phyloP scores from a whole-genome alignment of 108 stramenopile genomes.

The Cyclotella atomus region DNA sequence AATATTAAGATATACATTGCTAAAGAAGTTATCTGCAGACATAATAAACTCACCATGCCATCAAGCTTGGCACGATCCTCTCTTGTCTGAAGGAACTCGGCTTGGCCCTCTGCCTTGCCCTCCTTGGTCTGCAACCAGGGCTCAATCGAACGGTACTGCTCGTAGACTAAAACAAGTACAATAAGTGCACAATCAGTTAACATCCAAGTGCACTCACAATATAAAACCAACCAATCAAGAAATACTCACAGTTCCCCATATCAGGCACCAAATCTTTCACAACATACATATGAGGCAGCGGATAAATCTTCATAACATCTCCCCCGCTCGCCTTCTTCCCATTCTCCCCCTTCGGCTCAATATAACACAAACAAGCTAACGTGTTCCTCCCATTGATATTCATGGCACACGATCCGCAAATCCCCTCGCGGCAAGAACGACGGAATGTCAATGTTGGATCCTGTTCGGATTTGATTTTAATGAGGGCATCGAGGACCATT shows the following conservation, averaged over 20 bases:
- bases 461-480: too few species aligned
- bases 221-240: neutral
- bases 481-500: too few species aligned
- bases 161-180: slow-evolving; percentile 84
- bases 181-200: neutral
- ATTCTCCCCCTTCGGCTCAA: slow-evolving; percentile 65
- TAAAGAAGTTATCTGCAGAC: neutral
- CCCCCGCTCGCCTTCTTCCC: slow-evolving; percentile 29
- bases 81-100: slow-evolving; percentile 89
- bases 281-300: slow-evolving; percentile 99
- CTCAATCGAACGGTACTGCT: slow-evolving; percentile 96
- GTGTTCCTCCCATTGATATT: slow-evolving; percentile 98
- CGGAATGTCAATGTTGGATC: too few species aligned
- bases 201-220: neutral
- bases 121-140: slow-evolving; percentile 94
- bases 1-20: too few species aligned
- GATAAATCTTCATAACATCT: slow-evolving; percentile 93
- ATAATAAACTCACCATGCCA: slow-evolving; percentile 62
- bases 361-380: slow-evolving; percentile 94
- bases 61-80: slow-evolving; percentile 93
- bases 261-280: slow-evolving; percentile 98
- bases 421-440: too few species aligned
- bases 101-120: slow-evolving; percentile 76
- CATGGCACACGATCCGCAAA: too few species aligned
- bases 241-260: slow-evolving; percentile 86